Conservation (phyloP, 805 yeast species). For the Lipomyces spencermartinsiae region DNA sequence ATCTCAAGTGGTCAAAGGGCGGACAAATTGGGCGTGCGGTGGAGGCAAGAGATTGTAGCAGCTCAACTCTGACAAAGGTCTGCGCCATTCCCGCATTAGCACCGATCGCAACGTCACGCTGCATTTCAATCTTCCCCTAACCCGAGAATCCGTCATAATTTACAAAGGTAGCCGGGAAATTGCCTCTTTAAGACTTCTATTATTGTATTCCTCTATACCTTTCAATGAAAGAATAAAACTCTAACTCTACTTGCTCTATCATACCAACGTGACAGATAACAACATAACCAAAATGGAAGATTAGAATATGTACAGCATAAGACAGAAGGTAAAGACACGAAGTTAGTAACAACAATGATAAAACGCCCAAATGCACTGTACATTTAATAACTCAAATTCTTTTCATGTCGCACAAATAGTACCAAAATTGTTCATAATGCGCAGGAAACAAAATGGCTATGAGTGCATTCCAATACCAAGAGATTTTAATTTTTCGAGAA, state of each 20-base stretch:
- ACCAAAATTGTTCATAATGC: not conserved
- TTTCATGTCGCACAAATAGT: not conserved
- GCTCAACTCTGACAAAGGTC: not conserved
- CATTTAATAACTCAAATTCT: not conserved
- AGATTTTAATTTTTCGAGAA: slow-evolving; percentile 49
- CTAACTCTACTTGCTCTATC: not conserved
- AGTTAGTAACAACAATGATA: not conserved
- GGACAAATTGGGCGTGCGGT: not conserved
- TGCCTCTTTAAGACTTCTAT: no score
- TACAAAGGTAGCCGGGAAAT: no score
- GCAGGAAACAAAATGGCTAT: not conserved
- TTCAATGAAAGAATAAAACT: not conserved
- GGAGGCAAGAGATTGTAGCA: not conserved
- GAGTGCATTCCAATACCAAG: slow-evolving; percentile 41
- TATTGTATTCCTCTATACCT: not conserved
- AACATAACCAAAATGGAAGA: not conserved
- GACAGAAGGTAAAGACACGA: not conserved
- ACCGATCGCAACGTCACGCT: not conserved
- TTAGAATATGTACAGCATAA: slow-evolving; percentile 9
- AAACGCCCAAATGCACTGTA: slow-evolving; percentile 17
- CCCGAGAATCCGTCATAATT: no score
- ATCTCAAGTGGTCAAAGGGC: not conserved
- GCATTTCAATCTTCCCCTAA: not conserved
- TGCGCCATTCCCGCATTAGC: no score
- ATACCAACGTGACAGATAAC: not conserved